These are phyloP conservation scores for Curvularia verruculosa DNA, from an alignment of 2,329 filamentous ascomycete genomes.

Conservation along the genomic window DNA sequence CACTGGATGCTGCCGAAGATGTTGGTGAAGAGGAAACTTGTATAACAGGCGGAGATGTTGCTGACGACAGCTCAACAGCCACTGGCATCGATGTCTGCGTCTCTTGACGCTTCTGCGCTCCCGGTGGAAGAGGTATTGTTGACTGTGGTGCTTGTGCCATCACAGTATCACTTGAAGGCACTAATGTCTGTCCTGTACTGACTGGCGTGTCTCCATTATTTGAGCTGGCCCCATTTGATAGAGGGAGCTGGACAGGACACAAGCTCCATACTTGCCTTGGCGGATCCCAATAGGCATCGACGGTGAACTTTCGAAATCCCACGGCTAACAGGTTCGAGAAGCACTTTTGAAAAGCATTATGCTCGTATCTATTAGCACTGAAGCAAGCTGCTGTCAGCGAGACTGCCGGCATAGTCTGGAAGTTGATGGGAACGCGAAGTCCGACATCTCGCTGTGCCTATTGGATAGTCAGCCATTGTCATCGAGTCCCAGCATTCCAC, in stretches of 20 bases:
- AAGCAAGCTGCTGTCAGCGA: constrained; percentile 67
- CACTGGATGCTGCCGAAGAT: constrained; percentile 16
- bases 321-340: constrained; percentile 67
- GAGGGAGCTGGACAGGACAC: constrained; percentile 63
- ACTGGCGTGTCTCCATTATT: constrained; percentile 12
- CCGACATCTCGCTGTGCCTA: constrained; percentile 68
- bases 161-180: constrained; percentile 24
- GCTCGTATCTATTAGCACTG: constrained; percentile 59
- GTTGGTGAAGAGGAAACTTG: constrained; percentile 5
- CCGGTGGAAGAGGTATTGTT: constrained; percentile 12
- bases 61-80: constrained; percentile 3
- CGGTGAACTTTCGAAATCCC: constrained; percentile 63
- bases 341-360: constrained; percentile 59
- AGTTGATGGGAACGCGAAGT: constrained; percentile 66
- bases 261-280: constrained; percentile 62
- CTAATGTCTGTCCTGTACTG: constrained; percentile 20
- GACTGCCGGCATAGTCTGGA: constrained; percentile 62
- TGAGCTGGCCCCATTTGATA: constrained; percentile 15
- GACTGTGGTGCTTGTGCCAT: constrained; percentile 26
- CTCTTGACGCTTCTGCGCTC: constrained; percentile 20
- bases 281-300: constrained; percentile 70
- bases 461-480: constrained; percentile 16
- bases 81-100: constrained; percentile 8
- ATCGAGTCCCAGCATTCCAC: neutral
- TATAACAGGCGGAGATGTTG: constrained; percentile 1